Conservation (phyloP, 2,329 filamentous ascomycete genomes). For the Alternaria sp. region DNA sequence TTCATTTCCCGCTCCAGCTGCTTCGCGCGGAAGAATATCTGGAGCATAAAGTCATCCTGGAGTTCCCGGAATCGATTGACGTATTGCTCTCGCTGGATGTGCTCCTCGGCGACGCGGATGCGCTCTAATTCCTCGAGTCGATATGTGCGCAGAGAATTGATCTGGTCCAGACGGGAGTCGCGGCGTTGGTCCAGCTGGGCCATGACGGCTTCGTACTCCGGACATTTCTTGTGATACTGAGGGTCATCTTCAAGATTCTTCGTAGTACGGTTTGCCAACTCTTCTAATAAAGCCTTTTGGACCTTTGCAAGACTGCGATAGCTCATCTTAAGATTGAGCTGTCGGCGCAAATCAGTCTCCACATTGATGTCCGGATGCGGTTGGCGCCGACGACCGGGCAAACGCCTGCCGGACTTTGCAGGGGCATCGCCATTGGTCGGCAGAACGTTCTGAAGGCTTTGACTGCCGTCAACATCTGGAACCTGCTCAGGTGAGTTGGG, state of each 20-base stretch:
- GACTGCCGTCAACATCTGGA: conserved; percentile 40
- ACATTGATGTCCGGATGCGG: conserved; percentile 55
- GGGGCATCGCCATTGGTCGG: conserved; percentile 46
- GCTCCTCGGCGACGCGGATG: conserved; percentile 42
- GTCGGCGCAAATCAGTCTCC: conserved; percentile 60
- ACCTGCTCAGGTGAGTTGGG: conserved; percentile 47
- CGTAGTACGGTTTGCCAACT: conserved; percentile 67
- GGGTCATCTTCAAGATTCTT: conserved; percentile 64
- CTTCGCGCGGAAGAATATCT: conserved; percentile 48
- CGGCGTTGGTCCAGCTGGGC: conserved; percentile 59
- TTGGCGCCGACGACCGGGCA: conserved; percentile 55
- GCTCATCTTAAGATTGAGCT: conserved; percentile 69
- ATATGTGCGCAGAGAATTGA: conserved; percentile 48
- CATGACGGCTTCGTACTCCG: conserved; percentile 61
- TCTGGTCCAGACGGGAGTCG: conserved; percentile 46
- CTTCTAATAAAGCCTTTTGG: conserved; percentile 69
- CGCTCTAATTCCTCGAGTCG: conserved; percentile 48
- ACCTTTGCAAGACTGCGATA: conserved; percentile 69
- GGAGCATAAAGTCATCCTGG: conserved; percentile 43
- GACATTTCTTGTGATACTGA: conserved; percentile 59
- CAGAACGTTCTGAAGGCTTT: conserved; percentile 43
- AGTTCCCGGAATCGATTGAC: conserved; percentile 43
- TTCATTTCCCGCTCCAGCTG: conserved; percentile 47
- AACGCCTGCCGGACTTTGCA: conserved; percentile 45
- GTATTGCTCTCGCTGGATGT: conserved; percentile 46